Percentiles rank a stretch among this genome's conserved stretches.
Evolutionary conservation across 345 rosid species (phyloP).

Genomic region (Pistacia integerrima): DNA sequence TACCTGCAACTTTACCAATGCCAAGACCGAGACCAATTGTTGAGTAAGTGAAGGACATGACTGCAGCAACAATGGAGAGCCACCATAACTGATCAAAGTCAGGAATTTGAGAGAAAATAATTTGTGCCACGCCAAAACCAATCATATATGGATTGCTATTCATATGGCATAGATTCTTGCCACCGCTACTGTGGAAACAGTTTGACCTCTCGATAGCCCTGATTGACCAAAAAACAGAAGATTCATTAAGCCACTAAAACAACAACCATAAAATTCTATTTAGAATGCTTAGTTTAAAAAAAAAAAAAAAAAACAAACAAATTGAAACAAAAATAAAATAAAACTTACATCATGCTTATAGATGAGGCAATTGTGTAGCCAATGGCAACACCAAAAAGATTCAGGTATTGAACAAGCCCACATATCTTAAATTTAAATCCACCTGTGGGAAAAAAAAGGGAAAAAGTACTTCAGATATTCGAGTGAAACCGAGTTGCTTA

Average conservation of each 20-base stretch:
- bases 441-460: conserved; percentile 26
- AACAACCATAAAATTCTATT: neutral
- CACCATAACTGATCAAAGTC: conserved; percentile 86
- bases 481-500: conserved; percentile 3
- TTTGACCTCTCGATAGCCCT: conserved; percentile 69
- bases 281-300: neutral
- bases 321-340: neutral
- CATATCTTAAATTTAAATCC: conserved; percentile 42
- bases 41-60: conserved; percentile 95
- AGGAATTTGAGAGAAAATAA: conserved; percentile 74
- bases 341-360: conserved; percentile 37
- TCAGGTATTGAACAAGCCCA: conserved; percentile 49
- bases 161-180: conserved; percentile 43
- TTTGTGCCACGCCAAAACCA: conserved; percentile 57
- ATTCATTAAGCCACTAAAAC: neutral
- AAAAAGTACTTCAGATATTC: neutral
- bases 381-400: conserved; percentile 51
- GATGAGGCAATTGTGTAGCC: conserved; percentile 62
- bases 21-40: conserved; percentile 85
- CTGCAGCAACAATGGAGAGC: conserved; percentile 88
- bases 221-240: conserved; percentile 20
- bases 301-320: neutral
- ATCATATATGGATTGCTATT: conserved; percentile 69
- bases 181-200: conserved; percentile 54
- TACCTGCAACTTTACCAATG: conserved; percentile 65